A percentile compares a stretch with the other conserved stretches of the same genome.
Evolutionary conservation across 2,329 filamentous ascomycete genomes (phyloP).

Genomic region (Beauveria australis): DNA sequence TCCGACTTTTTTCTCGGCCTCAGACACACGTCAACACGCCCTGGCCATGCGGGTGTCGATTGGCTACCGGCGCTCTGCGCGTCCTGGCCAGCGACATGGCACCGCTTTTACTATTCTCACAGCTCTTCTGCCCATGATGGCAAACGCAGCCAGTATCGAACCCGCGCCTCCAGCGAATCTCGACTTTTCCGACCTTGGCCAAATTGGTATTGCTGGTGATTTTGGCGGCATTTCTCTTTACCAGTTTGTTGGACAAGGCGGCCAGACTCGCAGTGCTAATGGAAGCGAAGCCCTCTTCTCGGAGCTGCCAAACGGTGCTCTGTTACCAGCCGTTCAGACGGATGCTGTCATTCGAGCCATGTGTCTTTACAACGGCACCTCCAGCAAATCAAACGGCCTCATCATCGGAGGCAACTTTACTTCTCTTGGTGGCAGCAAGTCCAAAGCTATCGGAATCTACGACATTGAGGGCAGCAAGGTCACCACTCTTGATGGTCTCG

Average conservation of each 20-base stretch:
- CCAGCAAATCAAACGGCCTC: slow-evolving; percentile 63
- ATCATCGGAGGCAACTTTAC: slow-evolving; percentile 95
- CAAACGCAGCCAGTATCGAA: slow-evolving; percentile 49
- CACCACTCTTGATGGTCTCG: slow-evolving; percentile 69
- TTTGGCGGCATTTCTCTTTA: slow-evolving; percentile 90
- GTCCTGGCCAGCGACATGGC: slow-evolving; percentile 21
- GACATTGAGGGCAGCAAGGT: slow-evolving; percentile 64
- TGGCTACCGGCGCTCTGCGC: slow-evolving; percentile 33
- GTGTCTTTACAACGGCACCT: slow-evolving; percentile 65
- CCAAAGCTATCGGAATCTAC: slow-evolving; percentile 73
- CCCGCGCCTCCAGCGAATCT: slow-evolving; percentile 62
- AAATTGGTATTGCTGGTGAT: slow-evolving; percentile 78
- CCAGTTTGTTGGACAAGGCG: slow-evolving; percentile 71
- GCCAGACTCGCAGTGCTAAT: slow-evolving; percentile 59
- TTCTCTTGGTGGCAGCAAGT: slow-evolving; percentile 67
- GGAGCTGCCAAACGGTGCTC: slow-evolving; percentile 76
- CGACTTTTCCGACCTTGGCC: slow-evolving; percentile 69
- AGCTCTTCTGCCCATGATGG: slow-evolving; percentile 30
- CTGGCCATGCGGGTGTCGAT: slow-evolving; percentile 41
- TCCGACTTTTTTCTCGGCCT: neutral
- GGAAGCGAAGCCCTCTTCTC: slow-evolving; percentile 75
- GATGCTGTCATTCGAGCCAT: slow-evolving; percentile 83
- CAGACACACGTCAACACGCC: neutral
- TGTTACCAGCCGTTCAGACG: slow-evolving; percentile 63
- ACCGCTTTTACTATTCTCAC: slow-evolving; percentile 31